Evolutionary conservation across 2,329 filamentous ascomycete genomes (phyloP), one percentile per base, ranked within the genome.

Genomic region (Trichophyton mentagrophytes): DNA sequence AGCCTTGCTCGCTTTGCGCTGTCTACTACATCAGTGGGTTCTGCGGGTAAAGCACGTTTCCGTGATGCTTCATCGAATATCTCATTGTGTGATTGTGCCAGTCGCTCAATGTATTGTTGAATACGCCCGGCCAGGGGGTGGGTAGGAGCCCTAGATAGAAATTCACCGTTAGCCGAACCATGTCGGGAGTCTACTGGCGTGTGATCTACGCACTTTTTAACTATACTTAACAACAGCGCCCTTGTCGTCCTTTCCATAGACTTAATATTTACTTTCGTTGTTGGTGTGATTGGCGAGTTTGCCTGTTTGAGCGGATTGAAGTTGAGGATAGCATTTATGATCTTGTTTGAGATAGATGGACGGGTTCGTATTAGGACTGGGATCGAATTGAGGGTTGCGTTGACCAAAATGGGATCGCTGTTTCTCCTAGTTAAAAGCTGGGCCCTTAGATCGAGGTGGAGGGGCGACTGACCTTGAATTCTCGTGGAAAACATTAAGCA

Each of bases 211-310:
- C 79, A 89, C 86, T 85, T 82, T 76, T 92, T 92, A 66, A 87
- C 79, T 59, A 96, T 78, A 73, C 96, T 91, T 59, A 91, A 82
- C 44, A 97, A 79, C 55, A 99, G 77, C 66, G 90, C 85, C 67
- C 90, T 84, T 2, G 88, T 88, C 25, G 93, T 99, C 70, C 95
- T 90, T 73, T 96, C 92, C 85, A 99, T 93, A 3, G 92, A 97
- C 73, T 86, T 90, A 63, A 95, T 82, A 67, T 92, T 84, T 62
- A 99, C 87, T 67, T 87, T 90, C 57, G 83, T 82, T 69, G 85
- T 89, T 2, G 89, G 82, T 0, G 88, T 92, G 78, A 95, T 82
- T 2, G 87, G 85, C 1, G 84, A 83, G 67, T 84, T 87, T 61
- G 88, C 89, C 65, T 89, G 82, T 73, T 88, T 90, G 51, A 96